Conservation (phyloP, 345 rosid genomes). For the Ailanthus altissimus region DNA sequence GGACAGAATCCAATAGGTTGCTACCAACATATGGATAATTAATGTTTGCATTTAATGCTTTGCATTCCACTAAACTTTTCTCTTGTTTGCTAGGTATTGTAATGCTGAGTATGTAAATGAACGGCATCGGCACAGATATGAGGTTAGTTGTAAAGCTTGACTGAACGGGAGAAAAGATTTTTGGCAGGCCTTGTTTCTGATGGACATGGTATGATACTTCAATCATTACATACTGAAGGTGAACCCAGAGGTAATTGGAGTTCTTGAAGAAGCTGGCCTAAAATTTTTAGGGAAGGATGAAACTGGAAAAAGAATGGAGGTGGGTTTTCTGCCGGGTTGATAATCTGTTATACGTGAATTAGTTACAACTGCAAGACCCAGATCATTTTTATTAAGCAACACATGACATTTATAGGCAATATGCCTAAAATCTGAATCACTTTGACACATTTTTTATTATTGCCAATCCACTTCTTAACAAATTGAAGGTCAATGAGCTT, state of each 20-base stretch:
- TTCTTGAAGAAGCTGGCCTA: constrained; percentile 82
- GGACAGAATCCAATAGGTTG: not conserved
- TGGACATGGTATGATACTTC: not conserved
- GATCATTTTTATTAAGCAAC: not conserved
- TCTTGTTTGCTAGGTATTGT: constrained; percentile 56
- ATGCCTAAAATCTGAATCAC: not conserved
- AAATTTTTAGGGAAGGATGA: constrained; percentile 94
- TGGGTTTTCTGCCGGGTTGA: constrained; percentile 28
- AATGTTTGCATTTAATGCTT: not conserved
- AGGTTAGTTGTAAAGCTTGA: constrained; percentile 53
- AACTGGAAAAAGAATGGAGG: constrained; percentile 87
- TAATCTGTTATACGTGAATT: not conserved
- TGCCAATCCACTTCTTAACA: not conserved
- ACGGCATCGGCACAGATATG: constrained; percentile 93
- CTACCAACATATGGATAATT: not conserved
- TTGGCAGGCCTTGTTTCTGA: not conserved
- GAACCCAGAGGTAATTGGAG: constrained; percentile 70
- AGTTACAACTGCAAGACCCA: not conserved
- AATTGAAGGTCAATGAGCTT: constrained; percentile 12
- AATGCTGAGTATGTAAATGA: constrained; percentile 65
- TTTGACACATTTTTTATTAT: not conserved
- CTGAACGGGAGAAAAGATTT: constrained; percentile 3
- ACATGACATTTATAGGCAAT: not conserved
- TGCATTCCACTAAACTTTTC: constrained; percentile 1
- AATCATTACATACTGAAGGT: constrained; percentile 49